Conservation (phyloP, 179 eudicot species). For the Camellia oleifera region DNA sequence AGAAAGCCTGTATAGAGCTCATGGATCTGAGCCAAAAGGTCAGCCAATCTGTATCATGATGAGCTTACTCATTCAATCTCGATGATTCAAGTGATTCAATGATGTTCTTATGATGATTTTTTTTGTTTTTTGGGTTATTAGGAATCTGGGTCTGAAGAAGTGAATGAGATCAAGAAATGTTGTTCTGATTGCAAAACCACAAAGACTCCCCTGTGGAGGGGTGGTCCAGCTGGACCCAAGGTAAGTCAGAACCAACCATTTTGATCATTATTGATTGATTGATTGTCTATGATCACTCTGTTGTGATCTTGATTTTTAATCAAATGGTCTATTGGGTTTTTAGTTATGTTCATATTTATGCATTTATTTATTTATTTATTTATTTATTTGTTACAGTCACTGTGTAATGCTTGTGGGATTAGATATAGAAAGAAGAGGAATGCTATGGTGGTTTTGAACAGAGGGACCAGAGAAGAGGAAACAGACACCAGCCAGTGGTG, state of each 20-base stretch:
- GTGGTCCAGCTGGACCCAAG: conserved; percentile 76
- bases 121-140: not conserved
- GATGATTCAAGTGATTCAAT: too few species aligned
- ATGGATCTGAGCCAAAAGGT: conserved; percentile 11
- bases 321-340: not conserved
- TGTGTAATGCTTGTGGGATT: conserved; percentile 84
- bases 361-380: not conserved
- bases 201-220: conserved; percentile 71
- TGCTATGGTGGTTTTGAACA: conserved; percentile 11
- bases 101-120: not conserved
- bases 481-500: conserved; percentile 1
- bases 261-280: not conserved
- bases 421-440: conserved; percentile 51
- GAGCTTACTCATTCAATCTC: too few species aligned
- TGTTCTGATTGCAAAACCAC: conserved; percentile 72
- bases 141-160: not conserved
- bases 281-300: not conserved
- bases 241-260: conserved; percentile 24
- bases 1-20: not conserved
- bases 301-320: not conserved
- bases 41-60: not conserved
- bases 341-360: too few species aligned
- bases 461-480: conserved; percentile 11
- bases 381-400: conserved; percentile 28
- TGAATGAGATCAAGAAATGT: conserved; percentile 32